Evolutionary conservation across 805 yeast species (phyloP), one percentile per base, ranked within the genome.

Genomic region (Hanseniaspora hatyaiensis): DNA sequence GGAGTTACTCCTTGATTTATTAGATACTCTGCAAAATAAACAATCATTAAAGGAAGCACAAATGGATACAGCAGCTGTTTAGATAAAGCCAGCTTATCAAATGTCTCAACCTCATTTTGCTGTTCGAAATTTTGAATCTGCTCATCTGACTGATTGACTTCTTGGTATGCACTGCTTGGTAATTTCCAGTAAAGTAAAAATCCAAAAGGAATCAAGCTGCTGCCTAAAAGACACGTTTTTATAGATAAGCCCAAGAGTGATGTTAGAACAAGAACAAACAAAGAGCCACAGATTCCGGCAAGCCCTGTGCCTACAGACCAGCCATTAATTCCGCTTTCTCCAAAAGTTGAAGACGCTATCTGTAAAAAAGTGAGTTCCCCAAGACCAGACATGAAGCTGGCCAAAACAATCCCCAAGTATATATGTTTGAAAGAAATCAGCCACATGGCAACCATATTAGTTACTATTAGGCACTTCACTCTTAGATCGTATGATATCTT

Each of bases 241-340:
- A 83, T 78, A 6, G 74, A 62, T 1, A 85, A 50, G 1, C 75
- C 69, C 19, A 83, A 40, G 57, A 86, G 65, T 1, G 89, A 80
- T 0, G 96, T 89, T 55, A 84, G 52, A 1, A 81, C 54, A 71
- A 89, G 57, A 57, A 75, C 88, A 12, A 73, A 58, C 46, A 82
- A 83, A 44, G 88, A 77, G 0, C 97, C 98, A 16, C 75, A 72
- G 4, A 89, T 61, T 0, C 98, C 98, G 1, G 98, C 97, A 16
- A 86, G 94, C 3, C 98, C 97, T 0, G 97, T 89, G 1, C 98
- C 98, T 6, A 87, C 75, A 18, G 95, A 82, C 77, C 94, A 89
- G 0, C 94, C 96, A 42, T 80, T 77, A 39, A 89, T 66, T 3
- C 94, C 69, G n/a, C 59, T 54, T 15, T 69, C 68, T 16, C 69